These are phyloP conservation scores for Exophiala aquamarina DNA, from an alignment of 2,329 filamentous ascomycete species.

Conservation along the genomic window DNA sequence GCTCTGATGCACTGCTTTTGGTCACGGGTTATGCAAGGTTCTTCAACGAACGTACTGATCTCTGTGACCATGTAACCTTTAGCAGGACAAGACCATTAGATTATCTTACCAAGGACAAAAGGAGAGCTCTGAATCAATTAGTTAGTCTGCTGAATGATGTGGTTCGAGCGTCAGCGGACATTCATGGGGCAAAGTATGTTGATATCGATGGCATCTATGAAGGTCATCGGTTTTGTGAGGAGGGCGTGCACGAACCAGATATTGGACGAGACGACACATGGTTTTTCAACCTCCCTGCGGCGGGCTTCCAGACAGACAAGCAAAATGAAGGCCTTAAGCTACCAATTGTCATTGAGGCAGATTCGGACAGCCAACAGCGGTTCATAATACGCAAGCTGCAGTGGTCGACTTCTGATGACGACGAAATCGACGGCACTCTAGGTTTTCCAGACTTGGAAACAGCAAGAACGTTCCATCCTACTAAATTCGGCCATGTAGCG, in stretches of 20 bases:
- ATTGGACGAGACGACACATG: conserved; percentile 28
- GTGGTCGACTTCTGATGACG: not conserved
- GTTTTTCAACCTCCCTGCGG: conserved; percentile 29
- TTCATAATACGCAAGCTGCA: too few relatives aligned
- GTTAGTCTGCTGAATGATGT: conserved; percentile 28
- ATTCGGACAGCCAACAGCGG: too few relatives aligned
- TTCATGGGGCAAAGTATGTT: conserved; percentile 28
- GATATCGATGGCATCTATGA: conserved; percentile 29
- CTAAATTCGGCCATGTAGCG: conserved; percentile 27
- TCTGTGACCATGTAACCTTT: conserved; percentile 28
- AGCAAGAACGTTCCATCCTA: conserved; percentile 30
- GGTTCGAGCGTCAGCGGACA: conserved; percentile 27
- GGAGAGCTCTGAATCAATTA: conserved; percentile 28
- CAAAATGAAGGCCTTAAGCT: too few relatives aligned
- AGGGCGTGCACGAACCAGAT: conserved; percentile 24
- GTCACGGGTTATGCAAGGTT: conserved; percentile 28
- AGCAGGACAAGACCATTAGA: conserved; percentile 25
- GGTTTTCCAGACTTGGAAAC: conserved; percentile 15
- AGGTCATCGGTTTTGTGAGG: conserved; percentile 31
- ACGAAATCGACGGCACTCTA: not conserved
- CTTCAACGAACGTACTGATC: conserved; percentile 27
- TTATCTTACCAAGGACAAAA: conserved; percentile 26
- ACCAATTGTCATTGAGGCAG: too few relatives aligned
- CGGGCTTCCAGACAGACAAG: not conserved
- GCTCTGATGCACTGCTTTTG: conserved; percentile 20